A percentile compares a stretch with the other conserved stretches of the same genome.
phyloP scores from a whole-genome alignment of 768 basidiomycete genomes.

The Pulveroboletus sp. region DNA sequence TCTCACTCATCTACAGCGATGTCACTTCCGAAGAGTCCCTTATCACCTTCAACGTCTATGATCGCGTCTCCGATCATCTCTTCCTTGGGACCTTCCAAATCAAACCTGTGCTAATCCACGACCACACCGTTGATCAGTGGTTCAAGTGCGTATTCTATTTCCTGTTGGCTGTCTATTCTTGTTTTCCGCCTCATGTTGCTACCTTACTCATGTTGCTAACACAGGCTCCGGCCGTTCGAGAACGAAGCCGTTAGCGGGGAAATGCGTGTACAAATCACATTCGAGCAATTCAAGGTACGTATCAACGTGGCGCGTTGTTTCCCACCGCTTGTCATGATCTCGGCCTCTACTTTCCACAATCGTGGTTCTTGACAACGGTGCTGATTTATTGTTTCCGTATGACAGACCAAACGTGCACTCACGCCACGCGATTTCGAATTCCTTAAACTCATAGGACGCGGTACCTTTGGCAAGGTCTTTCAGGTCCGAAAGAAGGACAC shows the following conservation, averaged over 20 bases:
- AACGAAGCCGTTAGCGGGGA: constrained; percentile 87
- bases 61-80: constrained; percentile 77
- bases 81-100: constrained; percentile 92
- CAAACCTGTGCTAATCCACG: constrained; percentile 87
- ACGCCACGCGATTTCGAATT: constrained; percentile 98
- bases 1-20: constrained; percentile 58
- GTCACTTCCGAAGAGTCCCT: constrained; percentile 85
- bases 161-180: constrained; percentile 14
- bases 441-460: constrained; percentile 96
- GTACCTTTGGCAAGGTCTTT: constrained; percentile 98
- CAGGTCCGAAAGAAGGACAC: constrained; percentile 99
- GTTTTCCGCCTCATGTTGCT: constrained; percentile 8
- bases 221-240: constrained; percentile 71
- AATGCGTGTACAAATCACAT: constrained; percentile 92
- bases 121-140: constrained; percentile 96
- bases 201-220: constrained; percentile 13
- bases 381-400: constrained; percentile 18
- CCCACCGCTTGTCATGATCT: constrained; percentile 24
- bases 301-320: constrained; percentile 15
- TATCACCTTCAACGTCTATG: constrained; percentile 89
- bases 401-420: constrained; percentile 78
- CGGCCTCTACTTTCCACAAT: constrained; percentile 23
- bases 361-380: constrained; percentile 18
- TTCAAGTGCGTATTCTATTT: constrained; percentile 67
- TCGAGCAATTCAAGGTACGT: constrained; percentile 82